A percentile compares a stretch with the other conserved stretches of the same genome.
Conservation (phyloP, 2,329 filamentous ascomycete genomes). For the Fusarium clavum region DNA sequence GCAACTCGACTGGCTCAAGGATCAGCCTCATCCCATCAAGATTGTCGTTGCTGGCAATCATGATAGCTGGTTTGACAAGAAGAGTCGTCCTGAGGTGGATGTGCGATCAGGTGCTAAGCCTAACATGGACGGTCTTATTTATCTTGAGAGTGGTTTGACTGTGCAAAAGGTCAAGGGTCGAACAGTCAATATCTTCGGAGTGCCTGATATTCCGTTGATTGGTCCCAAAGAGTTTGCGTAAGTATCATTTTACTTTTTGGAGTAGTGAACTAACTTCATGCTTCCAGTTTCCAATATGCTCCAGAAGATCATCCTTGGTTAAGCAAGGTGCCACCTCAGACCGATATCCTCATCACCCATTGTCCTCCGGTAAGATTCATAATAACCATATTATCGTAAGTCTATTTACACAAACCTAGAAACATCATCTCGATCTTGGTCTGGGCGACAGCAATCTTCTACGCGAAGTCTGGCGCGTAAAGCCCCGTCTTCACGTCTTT, state of each 20-base stretch:
- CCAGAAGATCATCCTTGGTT: slow-evolving; percentile 76
- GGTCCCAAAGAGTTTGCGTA: slow-evolving; percentile 75
- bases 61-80: slow-evolving; percentile 83
- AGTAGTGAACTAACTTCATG: slow-evolving; percentile 7
- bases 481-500: slow-evolving; percentile 82
- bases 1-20: slow-evolving; percentile 85
- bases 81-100: slow-evolving; percentile 68
- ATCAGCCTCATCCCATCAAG: slow-evolving; percentile 81
- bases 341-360: slow-evolving; percentile 85
- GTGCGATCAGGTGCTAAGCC: slow-evolving; percentile 63
- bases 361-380: slow-evolving; percentile 70
- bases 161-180: slow-evolving; percentile 71
- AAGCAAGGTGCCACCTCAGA: slow-evolving; percentile 75
- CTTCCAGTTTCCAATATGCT: slow-evolving; percentile 77
- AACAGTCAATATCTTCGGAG: slow-evolving; percentile 76
- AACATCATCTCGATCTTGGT: slow-evolving; percentile 75
- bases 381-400: neutral
- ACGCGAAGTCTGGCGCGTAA: slow-evolving; percentile 78
- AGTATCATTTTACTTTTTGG: slow-evolving; percentile 25
- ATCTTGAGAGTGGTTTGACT: slow-evolving; percentile 77
- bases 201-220: slow-evolving; percentile 81
- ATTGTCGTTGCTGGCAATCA: slow-evolving; percentile 90
- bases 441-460: slow-evolving; percentile 79
- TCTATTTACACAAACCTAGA: slow-evolving; percentile 52
- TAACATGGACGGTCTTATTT: slow-evolving; percentile 76